Base-by-base conservation (phyloP, 441 rosid genomes). In the Pelargonium citronellum region DNA sequence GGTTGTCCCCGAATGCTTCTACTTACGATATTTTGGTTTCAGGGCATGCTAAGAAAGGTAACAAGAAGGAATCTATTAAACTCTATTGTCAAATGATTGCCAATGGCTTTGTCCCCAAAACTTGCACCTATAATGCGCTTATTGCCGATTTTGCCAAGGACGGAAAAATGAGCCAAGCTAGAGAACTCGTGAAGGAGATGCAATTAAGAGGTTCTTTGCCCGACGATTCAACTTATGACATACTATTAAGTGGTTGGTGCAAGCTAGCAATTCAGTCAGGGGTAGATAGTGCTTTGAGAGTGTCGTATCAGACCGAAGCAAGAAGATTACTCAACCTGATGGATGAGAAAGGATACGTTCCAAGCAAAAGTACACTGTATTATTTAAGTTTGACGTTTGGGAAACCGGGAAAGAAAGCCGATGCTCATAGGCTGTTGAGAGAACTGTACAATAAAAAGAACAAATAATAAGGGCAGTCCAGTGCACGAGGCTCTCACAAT, bases 181-280 rank as follows among this genome's bases (percentile, higher is more conserved):
- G 88, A 75, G 95, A 88, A 79, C 87, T 90, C 71, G 69, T 88
- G 79, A 84, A 86, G 73, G 98, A 89, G 83, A 95, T 95, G 99
- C 77, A 75, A 69, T 68, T 68, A 70, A 88, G 91, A 79, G 83
- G 87, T 69, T 82, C 80, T 20, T 65, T 67, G 27, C 88, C 91
- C 53, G 88, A 88, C 80, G 73, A 88, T 75, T 88, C 87, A 37
- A 92, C 97, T 34, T 92, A 89, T 46, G 86, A 88, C 81, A 86
- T 89, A 64, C 80, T 92, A 73, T 82, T 95, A 64, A 71, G 87
- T 80, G 96, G 93, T 67, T 86, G 87, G 83, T 95, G 96, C 60
- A 79, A 81, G 71, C 81, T 86, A 67, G 87, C 88, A 69, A 79
- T 81, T 64, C 82, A 75, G 71, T 83, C 80, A 15, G 86, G 80